Percentiles rank a stretch among this genome's conserved stretches.
Conservation (phyloP, 164 flowering plant genomes). For the Vitis vinifera region ASM3070453v1 NC_081817.1:28301001-28301500, state of each 20-base stretch:
- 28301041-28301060: no score
- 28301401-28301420: conserved; percentile 9
- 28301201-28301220: no score
- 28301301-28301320: conserved; percentile 5
- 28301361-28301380: conserved; percentile 4
- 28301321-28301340: not conserved
- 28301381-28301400: conserved; percentile 8
- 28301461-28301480: conserved; percentile 13
- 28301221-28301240: not conserved
- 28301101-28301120: no score
- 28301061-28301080: no score
- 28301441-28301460: conserved; percentile 3
- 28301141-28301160: no score
- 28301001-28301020: no score
- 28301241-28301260: not conserved
- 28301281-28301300: conserved; percentile 7
- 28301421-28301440: not conserved
- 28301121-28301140: no score
- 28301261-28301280: not conserved
- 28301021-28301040: no score
- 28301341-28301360: conserved; percentile 23
- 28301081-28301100: no score
- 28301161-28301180: no score
- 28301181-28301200: no score
- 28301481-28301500: conserved; percentile 43